Percentiles rank a stretch among this genome's conserved stretches.
These are phyloP conservation scores for Neurospora intermedia DNA, from an alignment of 495 filamentous ascomycete genomes.

Conservation along the genomic window DNA sequence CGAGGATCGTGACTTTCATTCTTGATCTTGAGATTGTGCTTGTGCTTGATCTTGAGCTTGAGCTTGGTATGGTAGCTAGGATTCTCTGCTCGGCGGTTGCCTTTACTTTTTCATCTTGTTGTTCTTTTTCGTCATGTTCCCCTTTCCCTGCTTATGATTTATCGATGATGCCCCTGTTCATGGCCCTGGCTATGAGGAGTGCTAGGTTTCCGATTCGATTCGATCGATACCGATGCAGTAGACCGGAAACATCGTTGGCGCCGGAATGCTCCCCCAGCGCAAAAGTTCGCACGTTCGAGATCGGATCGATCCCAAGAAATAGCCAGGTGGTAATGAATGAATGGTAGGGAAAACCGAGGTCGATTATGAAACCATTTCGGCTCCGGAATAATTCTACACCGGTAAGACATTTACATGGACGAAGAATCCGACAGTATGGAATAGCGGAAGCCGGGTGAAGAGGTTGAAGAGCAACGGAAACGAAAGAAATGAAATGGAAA, in stretches of 20 bases:
- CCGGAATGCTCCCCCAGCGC: not conserved
- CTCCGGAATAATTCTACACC: not conserved
- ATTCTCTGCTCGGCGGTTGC: too few species aligned
- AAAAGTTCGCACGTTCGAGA: not conserved
- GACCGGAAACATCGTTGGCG: not conserved
- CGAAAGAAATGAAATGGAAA: not conserved
- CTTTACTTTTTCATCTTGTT: too few species aligned
- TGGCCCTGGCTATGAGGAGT: not conserved
- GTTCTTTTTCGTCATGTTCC: too few species aligned
- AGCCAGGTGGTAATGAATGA: not conserved
- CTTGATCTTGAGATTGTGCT: too few species aligned
- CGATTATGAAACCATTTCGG: not conserved
- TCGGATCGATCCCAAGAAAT: not conserved
- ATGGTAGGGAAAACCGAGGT: not conserved
- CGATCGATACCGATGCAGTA: not conserved
- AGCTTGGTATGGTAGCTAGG: not conserved
- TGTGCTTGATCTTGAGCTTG: not conserved
- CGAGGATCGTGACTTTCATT: not conserved
- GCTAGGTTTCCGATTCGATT: not conserved
- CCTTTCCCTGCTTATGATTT: not conserved
- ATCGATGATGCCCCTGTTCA: conserved; percentile 4
- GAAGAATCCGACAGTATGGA: not conserved
- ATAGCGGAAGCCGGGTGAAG: not conserved
- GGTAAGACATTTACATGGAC: not conserved
- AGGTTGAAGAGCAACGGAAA: not conserved